These are phyloP conservation scores for Russula olivacea DNA, from an alignment of 768 basidiomycete genomes.

Conservation along the genomic window DNA sequence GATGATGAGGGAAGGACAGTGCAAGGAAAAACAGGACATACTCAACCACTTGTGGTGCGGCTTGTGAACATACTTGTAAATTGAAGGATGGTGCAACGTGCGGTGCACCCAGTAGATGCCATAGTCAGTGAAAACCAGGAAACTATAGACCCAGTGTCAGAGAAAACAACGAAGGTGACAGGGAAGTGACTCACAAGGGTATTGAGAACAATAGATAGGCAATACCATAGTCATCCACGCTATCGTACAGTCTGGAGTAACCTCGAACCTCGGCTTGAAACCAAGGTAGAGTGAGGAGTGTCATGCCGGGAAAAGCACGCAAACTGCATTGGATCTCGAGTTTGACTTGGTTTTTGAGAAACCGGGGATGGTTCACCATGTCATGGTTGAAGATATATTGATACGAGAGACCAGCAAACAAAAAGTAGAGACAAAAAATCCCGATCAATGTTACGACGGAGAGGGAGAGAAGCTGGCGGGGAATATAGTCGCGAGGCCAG, in stretches of 20 bases:
- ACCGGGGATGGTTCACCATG: slow-evolving; percentile 93
- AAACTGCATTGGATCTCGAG: slow-evolving; percentile 73
- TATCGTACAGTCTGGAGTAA: slow-evolving; percentile 70
- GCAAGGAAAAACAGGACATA: slow-evolving; percentile 39
- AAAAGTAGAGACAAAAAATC: slow-evolving; percentile 80
- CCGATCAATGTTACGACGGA: slow-evolving; percentile 67
- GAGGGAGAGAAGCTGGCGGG: slow-evolving; percentile 72
- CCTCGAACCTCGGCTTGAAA: slow-evolving; percentile 91
- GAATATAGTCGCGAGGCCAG: slow-evolving; percentile 81
- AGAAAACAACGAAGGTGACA: neutral
- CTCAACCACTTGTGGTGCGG: slow-evolving; percentile 99
- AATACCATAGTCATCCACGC: slow-evolving; percentile 75
- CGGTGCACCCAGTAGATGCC: slow-evolving; percentile 97
- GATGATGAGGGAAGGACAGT: neutral
- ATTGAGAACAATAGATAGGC: slow-evolving; percentile 61
- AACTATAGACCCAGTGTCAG: slow-evolving; percentile 39
- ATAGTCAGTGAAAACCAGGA: slow-evolving; percentile 86
- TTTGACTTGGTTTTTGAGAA: slow-evolving; percentile 80
- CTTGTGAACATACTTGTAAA: slow-evolving; percentile 93
- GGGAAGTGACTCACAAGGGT: slow-evolving; percentile 47
- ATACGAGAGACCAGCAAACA: slow-evolving; percentile 83
- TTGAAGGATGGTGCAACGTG: slow-evolving; percentile 69
- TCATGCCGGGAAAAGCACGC: slow-evolving; percentile 78
- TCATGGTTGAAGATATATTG: slow-evolving; percentile 86
- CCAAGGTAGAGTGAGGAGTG: slow-evolving; percentile 83